phyloP scores from a whole-genome alignment of 345 rosid genomes.

The Litchi chinensis region DNA sequence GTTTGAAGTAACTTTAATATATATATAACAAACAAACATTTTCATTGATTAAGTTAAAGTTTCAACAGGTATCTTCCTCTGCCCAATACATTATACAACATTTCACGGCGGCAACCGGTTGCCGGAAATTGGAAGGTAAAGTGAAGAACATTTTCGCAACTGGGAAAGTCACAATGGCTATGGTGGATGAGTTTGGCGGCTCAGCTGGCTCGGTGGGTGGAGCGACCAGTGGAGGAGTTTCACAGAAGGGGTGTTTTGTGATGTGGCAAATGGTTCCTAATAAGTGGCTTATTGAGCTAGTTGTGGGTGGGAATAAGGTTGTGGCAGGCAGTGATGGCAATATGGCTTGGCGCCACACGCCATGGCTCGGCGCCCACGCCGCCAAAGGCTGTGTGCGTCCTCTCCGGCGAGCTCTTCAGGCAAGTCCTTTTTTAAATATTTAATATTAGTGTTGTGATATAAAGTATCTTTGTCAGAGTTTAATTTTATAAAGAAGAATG shows the following conservation, averaged over 20 bases:
- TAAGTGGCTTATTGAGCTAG: conserved; percentile 90
- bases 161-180: conserved; percentile 81
- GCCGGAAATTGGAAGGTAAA: conserved; percentile 66
- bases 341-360: conserved; percentile 93
- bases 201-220: conserved; percentile 34
- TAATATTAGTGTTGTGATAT: not conserved
- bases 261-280: conserved; percentile 99
- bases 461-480: conserved; percentile 16
- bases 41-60: not conserved
- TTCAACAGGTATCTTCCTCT: conserved; percentile 77
- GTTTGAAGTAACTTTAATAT: too few relatives aligned
- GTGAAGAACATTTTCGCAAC: conserved; percentile 81
- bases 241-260: conserved; percentile 88
- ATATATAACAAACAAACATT: too few relatives aligned
- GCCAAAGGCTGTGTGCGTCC: conserved; percentile 91
- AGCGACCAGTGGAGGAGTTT: conserved; percentile 31
- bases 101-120: conserved; percentile 93
- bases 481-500: not conserved
- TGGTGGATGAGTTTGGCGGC: conserved; percentile 66
- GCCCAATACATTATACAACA: conserved; percentile 95
- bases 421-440: conserved; percentile 28
- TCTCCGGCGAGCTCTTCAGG: conserved; percentile 92
- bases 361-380: conserved; percentile 85
- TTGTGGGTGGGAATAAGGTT: conserved; percentile 73
- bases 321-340: conserved; percentile 87